Conservation (phyloP, 2,329 filamentous ascomycete species). For the Chaetomiaceae sp. region DNA sequence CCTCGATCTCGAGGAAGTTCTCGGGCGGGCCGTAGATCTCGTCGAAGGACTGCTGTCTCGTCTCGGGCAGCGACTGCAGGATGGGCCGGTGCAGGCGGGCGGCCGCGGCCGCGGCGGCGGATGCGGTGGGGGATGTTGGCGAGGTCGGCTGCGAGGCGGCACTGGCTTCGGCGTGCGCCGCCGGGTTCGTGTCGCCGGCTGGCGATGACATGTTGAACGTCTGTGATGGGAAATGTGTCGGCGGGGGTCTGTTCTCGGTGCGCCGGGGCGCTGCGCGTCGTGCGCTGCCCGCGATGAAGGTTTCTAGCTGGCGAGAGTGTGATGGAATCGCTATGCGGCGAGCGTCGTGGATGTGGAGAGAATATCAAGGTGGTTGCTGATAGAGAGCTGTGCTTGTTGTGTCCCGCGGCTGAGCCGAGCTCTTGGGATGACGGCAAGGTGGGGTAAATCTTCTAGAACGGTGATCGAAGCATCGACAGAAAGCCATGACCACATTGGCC, state of each 20-base stretch:
- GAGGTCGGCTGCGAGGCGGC: slow-evolving; percentile 22
- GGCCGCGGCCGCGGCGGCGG: slow-evolving; percentile 26
- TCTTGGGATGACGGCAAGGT: slow-evolving; percentile 1
- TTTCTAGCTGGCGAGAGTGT: not conserved
- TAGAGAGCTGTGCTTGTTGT: not conserved
- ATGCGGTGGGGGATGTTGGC: slow-evolving; percentile 22
- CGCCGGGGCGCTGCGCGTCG: not conserved
- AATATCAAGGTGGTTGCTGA: not conserved
- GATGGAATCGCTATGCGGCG: not conserved
- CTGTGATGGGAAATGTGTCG: not conserved
- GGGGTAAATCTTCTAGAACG: slow-evolving; percentile 11
- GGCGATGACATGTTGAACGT: slow-evolving; percentile 41
- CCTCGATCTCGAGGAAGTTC: slow-evolving; percentile 98
- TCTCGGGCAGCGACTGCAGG: slow-evolving; percentile 64
- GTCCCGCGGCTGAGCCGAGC: not conserved
- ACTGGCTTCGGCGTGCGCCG: slow-evolving; percentile 2
- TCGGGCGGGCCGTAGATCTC: slow-evolving; percentile 98
- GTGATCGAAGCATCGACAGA: not conserved
- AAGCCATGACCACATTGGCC: slow-evolving; percentile 9
- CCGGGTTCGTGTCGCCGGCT: slow-evolving; percentile 27
- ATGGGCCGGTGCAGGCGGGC: slow-evolving; percentile 47
- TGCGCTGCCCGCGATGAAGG: not conserved
- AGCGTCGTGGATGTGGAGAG: not conserved
- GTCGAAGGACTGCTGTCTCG: slow-evolving; percentile 91
- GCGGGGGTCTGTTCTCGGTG: not conserved